Base-by-base conservation (phyloP, 768 basidiomycete species). In the Scleroderma bovista region DNA sequence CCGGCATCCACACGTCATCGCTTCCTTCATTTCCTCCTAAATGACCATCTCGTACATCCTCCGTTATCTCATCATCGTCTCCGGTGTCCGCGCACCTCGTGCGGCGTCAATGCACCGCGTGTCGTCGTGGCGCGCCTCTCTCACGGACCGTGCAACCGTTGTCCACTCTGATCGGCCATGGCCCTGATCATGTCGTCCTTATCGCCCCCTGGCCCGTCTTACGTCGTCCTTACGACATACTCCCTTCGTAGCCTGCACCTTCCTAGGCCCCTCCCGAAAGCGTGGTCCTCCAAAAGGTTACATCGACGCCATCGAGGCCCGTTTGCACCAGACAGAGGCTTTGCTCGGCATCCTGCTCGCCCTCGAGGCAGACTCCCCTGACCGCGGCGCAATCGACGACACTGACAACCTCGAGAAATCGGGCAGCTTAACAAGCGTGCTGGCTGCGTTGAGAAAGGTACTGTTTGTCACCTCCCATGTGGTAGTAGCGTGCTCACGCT, bases 251-350 rank as follows among this genome's bases (percentile, higher is more conserved):
- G 85, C 79, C 17, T 89, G 86, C 61, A 88, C 88, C 0, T 88
- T 86, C 67, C 73, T 88, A 36, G 85, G 84, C 2, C 86, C 86
- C 8, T 88, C 86, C 12, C 79, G 85, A 57, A 87, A 87, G 63
- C 84, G 91, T 56, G 91, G 91, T 2, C 87, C 88, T 3, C 88
- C 89, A n/a, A 91, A 90, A 62, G 92, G 92, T 1, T 95, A 95
- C 73, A 93, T 95, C 61, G 91, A 94, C 60, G 91, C 91, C 24
- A 92, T 95, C 58, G 92, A 95, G 68, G 87, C 88, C 13, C 81
- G 90, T 13, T 71, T 95, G 6, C 93, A 95, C 57, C 89, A 94
- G 61, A 89, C 91, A 16, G 92, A 95, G 64, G 92, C 92, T 0
- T 74, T 95, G 37, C 73, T 95, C 24, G 93, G 91, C 46, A 86